A percentile compares a stretch with the other conserved stretches of the same genome.
Conservation (phyloP, 805 yeast genomes). For the Cyberlindnera maclurae region DNA sequence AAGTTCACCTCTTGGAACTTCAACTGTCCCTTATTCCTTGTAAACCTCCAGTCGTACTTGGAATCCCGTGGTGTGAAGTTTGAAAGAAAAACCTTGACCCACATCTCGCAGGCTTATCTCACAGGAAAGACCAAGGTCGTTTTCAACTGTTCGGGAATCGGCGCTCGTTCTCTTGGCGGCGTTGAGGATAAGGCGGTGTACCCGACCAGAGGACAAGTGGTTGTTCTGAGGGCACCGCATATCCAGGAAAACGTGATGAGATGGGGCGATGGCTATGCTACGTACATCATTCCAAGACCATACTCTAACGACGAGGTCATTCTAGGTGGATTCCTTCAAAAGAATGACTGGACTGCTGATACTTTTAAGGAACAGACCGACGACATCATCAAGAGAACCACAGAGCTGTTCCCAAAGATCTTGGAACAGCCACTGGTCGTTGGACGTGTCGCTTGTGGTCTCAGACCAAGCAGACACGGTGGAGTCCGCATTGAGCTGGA, state of each 20-base stretch:
- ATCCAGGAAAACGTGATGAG: constrained; percentile 48
- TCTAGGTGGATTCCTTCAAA: constrained; percentile 69
- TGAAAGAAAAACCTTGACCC: constrained; percentile 37
- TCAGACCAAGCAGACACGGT: constrained; percentile 71
- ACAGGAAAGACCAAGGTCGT: constrained; percentile 30
- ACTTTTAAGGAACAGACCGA: constrained; percentile 50
- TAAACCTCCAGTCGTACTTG: constrained; percentile 39
- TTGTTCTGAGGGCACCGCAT: constrained; percentile 65
- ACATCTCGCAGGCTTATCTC: constrained; percentile 49
- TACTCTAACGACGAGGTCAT: constrained; percentile 57
- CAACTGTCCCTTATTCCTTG: constrained; percentile 59
- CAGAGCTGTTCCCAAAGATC: constrained; percentile 44
- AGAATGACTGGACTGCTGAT: constrained; percentile 54
- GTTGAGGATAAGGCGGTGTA: constrained; percentile 54
- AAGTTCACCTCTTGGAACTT: constrained; percentile 55
- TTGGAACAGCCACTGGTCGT: constrained; percentile 41
- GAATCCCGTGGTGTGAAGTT: constrained; percentile 44
- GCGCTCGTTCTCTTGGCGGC: constrained; percentile 58
- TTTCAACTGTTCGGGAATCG: constrained; percentile 74
- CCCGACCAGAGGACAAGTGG: constrained; percentile 79
- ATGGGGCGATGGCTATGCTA: constrained; percentile 57
- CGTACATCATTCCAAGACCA: constrained; percentile 71
- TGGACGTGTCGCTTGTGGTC: constrained; percentile 61
- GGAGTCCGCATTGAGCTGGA: constrained; percentile 68
- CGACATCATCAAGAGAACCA: constrained; percentile 55